Evolutionary conservation across 257 asterid genomes (phyloP).

Genomic region (Nicotiana sylvestris): DNA sequence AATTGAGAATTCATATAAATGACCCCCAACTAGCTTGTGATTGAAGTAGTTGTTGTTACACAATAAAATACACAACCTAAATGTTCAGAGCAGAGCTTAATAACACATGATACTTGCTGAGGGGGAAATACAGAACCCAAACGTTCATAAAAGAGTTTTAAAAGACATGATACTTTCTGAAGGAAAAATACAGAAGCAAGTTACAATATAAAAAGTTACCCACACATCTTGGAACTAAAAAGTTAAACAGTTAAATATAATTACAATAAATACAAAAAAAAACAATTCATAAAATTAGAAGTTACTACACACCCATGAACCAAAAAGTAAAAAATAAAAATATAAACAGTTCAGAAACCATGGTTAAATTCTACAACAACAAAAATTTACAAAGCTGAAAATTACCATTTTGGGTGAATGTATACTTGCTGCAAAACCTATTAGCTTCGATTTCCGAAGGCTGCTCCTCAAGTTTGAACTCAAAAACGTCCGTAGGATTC

Average conservation of each 20-base stretch:
- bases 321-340: not conserved
- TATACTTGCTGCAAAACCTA: constrained; percentile 8
- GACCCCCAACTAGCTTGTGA: not conserved
- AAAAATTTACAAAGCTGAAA: not conserved
- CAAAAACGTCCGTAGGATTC: not conserved
- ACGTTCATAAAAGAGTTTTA: too few species aligned
- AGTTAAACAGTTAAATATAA: too few species aligned
- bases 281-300: not conserved
- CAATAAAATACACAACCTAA: not conserved
- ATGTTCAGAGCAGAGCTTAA: not conserved
- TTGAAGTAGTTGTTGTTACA: not conserved
- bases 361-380: too few species aligned
- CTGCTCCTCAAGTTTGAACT: constrained; percentile 4
- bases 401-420: not conserved
- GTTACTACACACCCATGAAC: not conserved
- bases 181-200: too few species aligned
- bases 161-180: too few species aligned
- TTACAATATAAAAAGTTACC: too few species aligned
- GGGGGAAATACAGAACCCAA: too few species aligned
- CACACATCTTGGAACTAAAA: too few species aligned
- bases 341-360: not conserved
- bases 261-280: not conserved
- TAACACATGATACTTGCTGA: too few species aligned
- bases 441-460: not conserved
- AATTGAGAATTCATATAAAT: not conserved